Evolutionary conservation across 2,329 filamentous ascomycete species (phyloP).

Genomic region (Aspergillus viridinutans): DNA sequence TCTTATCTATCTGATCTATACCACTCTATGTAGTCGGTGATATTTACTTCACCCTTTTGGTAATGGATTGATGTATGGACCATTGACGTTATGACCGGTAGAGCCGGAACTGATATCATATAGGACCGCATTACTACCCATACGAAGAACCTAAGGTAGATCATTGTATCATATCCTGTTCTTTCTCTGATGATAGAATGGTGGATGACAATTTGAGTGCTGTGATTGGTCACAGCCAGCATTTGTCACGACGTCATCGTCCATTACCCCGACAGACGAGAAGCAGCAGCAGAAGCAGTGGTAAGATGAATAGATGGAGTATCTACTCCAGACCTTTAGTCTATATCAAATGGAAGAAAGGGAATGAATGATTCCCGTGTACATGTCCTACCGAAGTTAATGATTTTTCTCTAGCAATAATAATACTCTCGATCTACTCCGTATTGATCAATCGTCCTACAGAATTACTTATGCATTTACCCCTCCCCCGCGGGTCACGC

Average conservation of each 20-base stretch:
- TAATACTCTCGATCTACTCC: neutral
- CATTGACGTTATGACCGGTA: neutral
- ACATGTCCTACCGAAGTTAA: neutral
- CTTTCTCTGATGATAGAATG: neutral
- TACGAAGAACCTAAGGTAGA: too few relatives aligned
- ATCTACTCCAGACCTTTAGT: too few relatives aligned
- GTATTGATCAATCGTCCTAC: neutral
- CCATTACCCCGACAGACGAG: neutral
- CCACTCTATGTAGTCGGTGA: too few relatives aligned
- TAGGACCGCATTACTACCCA: neutral
- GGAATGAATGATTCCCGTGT: neutral
- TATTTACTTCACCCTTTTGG: too few relatives aligned
- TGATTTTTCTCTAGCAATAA: neutral
- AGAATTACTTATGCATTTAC: slow-evolving; percentile 11
- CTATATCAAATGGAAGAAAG: neutral
- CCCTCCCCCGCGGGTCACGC: slow-evolving; percentile 13
- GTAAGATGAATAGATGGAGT: too few relatives aligned
- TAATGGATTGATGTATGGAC: neutral
- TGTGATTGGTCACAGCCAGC: neutral
- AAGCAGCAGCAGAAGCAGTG: too few relatives aligned
- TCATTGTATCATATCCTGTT: too few relatives aligned
- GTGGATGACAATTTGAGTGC: neutral
- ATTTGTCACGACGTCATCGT: neutral
- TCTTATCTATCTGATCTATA: too few relatives aligned
- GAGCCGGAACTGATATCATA: neutral